Percentiles rank a stretch among this genome's conserved stretches.
These are phyloP conservation scores for Wickerhamomyces xylosicus DNA, from an alignment of 805 yeast species.

Conservation along the genomic window DNA sequence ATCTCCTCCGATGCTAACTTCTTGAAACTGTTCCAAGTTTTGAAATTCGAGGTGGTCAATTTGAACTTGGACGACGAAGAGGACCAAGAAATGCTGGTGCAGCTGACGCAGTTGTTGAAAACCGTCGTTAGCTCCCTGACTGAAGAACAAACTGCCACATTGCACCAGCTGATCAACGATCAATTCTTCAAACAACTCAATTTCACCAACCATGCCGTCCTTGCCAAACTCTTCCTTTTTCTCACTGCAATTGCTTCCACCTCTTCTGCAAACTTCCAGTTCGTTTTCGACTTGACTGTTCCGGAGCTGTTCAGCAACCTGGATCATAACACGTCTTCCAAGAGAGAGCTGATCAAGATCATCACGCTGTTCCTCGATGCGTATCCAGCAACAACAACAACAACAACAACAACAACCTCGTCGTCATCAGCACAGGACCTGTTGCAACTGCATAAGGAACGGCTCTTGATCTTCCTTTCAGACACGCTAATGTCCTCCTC, in stretches of 20 bases:
- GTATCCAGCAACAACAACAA: constrained; percentile 9
- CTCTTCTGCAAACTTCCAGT: not conserved
- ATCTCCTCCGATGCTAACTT: constrained; percentile 48
- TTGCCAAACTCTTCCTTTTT: not conserved
- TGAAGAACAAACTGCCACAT: constrained; percentile 20
- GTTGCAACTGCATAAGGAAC: constrained; percentile 47
- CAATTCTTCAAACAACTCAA: constrained; percentile 40
- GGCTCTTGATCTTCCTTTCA: constrained; percentile 56
- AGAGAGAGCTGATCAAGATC: constrained; percentile 48
- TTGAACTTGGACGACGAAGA: constrained; percentile 39
- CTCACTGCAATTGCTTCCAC: not conserved
- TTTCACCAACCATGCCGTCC: constrained; percentile 38
- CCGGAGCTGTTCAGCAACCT: constrained; percentile 21
- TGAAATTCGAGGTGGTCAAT: constrained; percentile 84
- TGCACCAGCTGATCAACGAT: constrained; percentile 21
- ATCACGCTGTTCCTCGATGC: constrained; percentile 48
- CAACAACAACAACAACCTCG: constrained; percentile 2
- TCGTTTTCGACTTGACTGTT: not conserved
- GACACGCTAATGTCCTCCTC: constrained; percentile 61
- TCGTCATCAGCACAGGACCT: too few relatives aligned
- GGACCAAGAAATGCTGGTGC: constrained; percentile 16
- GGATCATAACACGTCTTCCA: constrained; percentile 39
- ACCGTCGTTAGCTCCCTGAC: not conserved
- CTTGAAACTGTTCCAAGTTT: constrained; percentile 74
- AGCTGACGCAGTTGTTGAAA: not conserved